Evolutionary conservation across 345 rosid genomes (phyloP).

Genomic region (Sisymbrium altissimum): DNA sequence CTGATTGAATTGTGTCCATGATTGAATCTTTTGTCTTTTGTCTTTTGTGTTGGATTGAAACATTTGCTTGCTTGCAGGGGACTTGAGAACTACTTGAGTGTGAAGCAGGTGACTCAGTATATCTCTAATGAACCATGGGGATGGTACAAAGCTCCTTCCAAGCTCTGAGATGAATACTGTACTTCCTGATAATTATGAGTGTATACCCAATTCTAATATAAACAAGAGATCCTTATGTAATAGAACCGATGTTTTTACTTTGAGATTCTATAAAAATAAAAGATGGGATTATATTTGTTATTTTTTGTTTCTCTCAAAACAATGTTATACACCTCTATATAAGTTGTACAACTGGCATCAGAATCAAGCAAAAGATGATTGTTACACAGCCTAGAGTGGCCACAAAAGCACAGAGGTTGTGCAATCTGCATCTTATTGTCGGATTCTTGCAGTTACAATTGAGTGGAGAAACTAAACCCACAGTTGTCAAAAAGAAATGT

Average conservation of each 20-base stretch:
- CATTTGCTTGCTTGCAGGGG: conserved; percentile 56
- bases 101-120: conserved; percentile 89
- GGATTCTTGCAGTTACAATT: conserved; percentile 23
- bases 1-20: too few relatives aligned
- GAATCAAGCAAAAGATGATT: conserved; percentile 1
- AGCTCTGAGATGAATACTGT: conserved; percentile 41
- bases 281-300: not conserved
- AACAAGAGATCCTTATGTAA: not conserved
- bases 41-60: not conserved
- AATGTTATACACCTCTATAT: not conserved
- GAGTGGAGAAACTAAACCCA: conserved; percentile 19
- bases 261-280: not conserved
- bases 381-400: conserved; percentile 17
- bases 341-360: conserved; percentile 8
- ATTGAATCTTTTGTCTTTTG: not conserved
- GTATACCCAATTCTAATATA: not conserved
- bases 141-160: conserved; percentile 82
- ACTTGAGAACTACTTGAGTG: conserved; percentile 79
- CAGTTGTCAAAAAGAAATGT: conserved; percentile 12
- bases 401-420: conserved; percentile 8
- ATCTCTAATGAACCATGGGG: conserved; percentile 85
- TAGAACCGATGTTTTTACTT: not conserved
- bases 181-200: not conserved
- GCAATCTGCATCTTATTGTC: not conserved
- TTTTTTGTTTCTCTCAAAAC: not conserved